Evolutionary conservation across 371 early-diverging fungal species (phyloP), one percentile per base, ranked within the genome.

Genomic region (Zopfochytrium polystomum): DNA sequence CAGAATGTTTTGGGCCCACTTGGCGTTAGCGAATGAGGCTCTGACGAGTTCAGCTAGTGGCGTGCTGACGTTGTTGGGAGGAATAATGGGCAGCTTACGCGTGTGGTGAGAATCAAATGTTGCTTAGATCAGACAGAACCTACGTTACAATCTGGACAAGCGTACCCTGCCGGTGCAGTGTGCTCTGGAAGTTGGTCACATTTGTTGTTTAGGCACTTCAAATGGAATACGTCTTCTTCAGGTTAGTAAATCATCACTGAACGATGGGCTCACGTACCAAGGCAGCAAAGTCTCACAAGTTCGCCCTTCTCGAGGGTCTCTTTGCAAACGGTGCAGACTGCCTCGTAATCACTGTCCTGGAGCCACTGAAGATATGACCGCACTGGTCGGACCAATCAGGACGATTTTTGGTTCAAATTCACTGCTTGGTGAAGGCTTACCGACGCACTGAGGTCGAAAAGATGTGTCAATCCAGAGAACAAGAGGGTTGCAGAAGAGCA

Each of bases 301-400:
- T 71, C 68, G 1, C 68, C 75, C 29, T 55, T 32, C 34, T 66
- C 73, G 33, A 79, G 59, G 1, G 62, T 13, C 30, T 60, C 20
- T 20, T 33, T 47, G 65, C 81, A 81, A 15, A 78, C 50, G 29
- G 34, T 46, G 55, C 81, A 81, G 50, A 68, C 42, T 44, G 73
- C 54, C 27, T 75, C 72, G 55, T 66, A 78, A 48, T 79, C 81
- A 38, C 62, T 60, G 66, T 79, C 80, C 53, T 81, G 76, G 13
- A 81, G 73, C 81, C 81, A 81, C 44, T 71, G 68, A 32, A 81
- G 64, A 64, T 81, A 81, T 23, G 75, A 67, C 20, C 69, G 62
- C 22, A 81, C 81, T 69, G 68, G 29, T 44, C 48, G 57, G 43
- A 20, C 54, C 32, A 55, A 20, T 32, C 3, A 20, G 26, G n/a